Base-by-base conservation (phyloP, 805 yeast species). In the Tetrapisispora namnaoensis region DNA sequence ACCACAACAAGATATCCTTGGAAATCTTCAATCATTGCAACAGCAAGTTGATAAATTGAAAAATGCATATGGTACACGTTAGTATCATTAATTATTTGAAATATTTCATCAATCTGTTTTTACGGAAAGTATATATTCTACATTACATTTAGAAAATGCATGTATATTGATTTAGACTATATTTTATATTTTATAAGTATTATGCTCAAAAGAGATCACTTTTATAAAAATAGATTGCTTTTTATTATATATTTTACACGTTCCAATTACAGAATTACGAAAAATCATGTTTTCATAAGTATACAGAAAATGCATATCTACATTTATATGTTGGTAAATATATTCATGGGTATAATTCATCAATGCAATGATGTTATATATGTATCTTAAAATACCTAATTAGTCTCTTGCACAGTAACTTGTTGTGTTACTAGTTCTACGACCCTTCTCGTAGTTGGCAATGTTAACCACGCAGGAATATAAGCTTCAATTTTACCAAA, bases 391-490 rank as follows among this genome's bases (percentile, higher is more conserved):
- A 28, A 28, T 42, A 42, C 22, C n/a, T 44, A 44, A 37, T 44
- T 44, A 34, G 46, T 37, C 17, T 48, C 50, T 44, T 48, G 47
- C 14, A 75, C 86, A 21, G 84, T 74, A 17, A 91, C 95, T 62
- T 83, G 84, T 68, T 80, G 83, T 13, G 95, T 86, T 43, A 85
- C 91, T 57, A 93, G 73, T 65, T 90, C 96, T 37, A 90, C 86
- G 44, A 93, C 80, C 67, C 93, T 77, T 71, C 95, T 84, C 36
- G 95, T 82, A 38, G 79, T 82, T 41, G 98, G 98, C 55, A 90
- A 79, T 57, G 83, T 86, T 69, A 93, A 73, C 86, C 95, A 86
- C 1, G 95, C 90, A 37, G 99, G 99, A 53, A 93, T 91, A 62
- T 90, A 93, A 17, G 95, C 89, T 70, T 86, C 88, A 58, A 83